These are phyloP conservation scores for Cladosporium sp. DNA, from an alignment of 2,329 filamentous ascomycete genomes.

Conservation along the genomic window DNA sequence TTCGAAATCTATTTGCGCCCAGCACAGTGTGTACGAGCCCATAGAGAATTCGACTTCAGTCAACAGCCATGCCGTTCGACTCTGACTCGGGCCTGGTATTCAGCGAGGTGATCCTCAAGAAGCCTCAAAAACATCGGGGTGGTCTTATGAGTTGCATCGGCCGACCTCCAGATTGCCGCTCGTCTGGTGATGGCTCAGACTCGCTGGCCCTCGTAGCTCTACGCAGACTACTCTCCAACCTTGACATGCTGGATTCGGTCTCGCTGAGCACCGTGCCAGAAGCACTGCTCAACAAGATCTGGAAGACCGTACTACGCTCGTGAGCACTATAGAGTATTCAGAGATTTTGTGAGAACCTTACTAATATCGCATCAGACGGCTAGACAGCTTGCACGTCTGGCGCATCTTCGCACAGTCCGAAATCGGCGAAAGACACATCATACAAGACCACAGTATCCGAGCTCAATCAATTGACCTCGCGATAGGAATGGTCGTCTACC, in stretches of 20 bases:
- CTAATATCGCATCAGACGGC: conserved; percentile 2
- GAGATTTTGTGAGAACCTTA: background rate
- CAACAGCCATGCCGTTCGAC: conserved; percentile 1
- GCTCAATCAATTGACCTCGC: background rate
- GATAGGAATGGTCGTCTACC: background rate
- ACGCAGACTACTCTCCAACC: conserved; percentile 14
- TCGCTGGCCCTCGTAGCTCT: conserved; percentile 15
- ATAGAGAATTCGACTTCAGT: too few species aligned
- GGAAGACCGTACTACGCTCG: conserved; percentile 13
- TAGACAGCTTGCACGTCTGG: conserved; percentile 11
- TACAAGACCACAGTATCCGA: background rate
- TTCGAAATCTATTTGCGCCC: too few species aligned
- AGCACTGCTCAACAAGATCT: conserved; percentile 14
- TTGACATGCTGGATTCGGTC: conserved; percentile 13
- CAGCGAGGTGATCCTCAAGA: conserved; percentile 12
- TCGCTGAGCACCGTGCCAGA: conserved; percentile 16
- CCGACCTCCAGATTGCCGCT: background rate
- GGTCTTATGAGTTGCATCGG: background rate
- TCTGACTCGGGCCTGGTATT: conserved; percentile 18
- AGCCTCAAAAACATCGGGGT: background rate
- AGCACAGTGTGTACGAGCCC: too few species aligned
- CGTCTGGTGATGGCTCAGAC: background rate
- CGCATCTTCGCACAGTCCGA: conserved; percentile 11
- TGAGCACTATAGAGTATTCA: background rate
- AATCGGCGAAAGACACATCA: background rate